These are phyloP conservation scores for Malbranchea cinnamomea DNA, from an alignment of 2,329 filamentous ascomycete species.

Conservation along the genomic window DNA sequence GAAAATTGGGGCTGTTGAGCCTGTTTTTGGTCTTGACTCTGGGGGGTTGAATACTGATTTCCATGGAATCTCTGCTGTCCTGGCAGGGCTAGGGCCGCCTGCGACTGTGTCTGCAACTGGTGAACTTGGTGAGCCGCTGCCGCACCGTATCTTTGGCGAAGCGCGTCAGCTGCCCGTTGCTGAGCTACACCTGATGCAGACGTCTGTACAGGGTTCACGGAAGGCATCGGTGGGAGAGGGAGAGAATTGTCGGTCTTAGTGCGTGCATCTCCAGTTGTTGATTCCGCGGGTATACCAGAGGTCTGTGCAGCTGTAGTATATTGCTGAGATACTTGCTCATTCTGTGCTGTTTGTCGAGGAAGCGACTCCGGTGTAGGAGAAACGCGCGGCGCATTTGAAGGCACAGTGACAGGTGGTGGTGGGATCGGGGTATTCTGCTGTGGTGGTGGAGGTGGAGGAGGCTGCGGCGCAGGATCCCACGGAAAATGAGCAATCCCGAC, in stretches of 20 bases:
- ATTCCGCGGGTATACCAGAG: conserved; percentile 8
- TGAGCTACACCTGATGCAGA: conserved; percentile 25
- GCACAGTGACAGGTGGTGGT: conserved; percentile 24
- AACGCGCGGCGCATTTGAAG: conserved; percentile 29
- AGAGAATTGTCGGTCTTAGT: conserved; percentile 40
- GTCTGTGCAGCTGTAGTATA: conserved; percentile 15
- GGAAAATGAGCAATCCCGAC: conserved; percentile 79
- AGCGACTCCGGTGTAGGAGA: conserved; percentile 16
- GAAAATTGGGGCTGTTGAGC: conserved; percentile 26
- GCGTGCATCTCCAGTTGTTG: conserved; percentile 17
- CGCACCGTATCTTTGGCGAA: conserved; percentile 34
- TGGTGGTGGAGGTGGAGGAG: conserved; percentile 25
- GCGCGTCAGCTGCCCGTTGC: conserved; percentile 37
- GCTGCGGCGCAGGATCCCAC: conserved; percentile 79
- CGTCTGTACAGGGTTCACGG: conserved; percentile 25
- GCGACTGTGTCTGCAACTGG: conserved; percentile 28
- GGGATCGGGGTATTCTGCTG: conserved; percentile 26
- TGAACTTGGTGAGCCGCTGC: conserved; percentile 29
- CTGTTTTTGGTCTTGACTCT: conserved; percentile 23
- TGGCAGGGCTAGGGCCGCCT: conserved; percentile 20
- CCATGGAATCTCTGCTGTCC: conserved; percentile 18
- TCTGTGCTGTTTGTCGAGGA: conserved; percentile 20
- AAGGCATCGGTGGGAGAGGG: conserved; percentile 23
- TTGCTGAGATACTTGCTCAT: conserved; percentile 14
- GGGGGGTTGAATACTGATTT: conserved; percentile 13